phyloP scores from a whole-genome alignment of 1,139 yeast species.

The Protomyces gravidus region DNA sequence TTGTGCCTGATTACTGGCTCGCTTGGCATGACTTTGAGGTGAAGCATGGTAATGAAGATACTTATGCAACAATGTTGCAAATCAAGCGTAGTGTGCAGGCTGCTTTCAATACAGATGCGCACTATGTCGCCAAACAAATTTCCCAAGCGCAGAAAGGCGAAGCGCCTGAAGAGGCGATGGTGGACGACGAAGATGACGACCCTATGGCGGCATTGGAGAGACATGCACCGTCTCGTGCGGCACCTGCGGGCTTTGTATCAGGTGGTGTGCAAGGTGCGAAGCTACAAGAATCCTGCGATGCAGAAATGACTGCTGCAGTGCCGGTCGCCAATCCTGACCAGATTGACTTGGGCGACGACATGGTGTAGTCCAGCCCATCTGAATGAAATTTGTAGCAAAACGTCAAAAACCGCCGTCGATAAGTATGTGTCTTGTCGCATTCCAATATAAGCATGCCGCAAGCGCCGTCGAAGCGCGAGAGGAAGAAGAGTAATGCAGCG shows the following conservation, averaged over 20 bases:
- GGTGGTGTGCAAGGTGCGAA: conserved; percentile 23
- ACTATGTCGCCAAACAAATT: conserved; percentile 36
- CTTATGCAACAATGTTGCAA: conserved; percentile 71
- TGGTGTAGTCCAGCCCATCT: no score
- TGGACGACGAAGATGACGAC: conserved; percentile 3
- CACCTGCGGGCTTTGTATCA: conserved; percentile 23
- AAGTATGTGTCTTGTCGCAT: no score
- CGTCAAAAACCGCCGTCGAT: no score
- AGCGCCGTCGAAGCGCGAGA: background rate
- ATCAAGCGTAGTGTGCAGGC: conserved; percentile 54
- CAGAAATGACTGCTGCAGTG: background rate
- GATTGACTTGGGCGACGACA: conserved; percentile 17
- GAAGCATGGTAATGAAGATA: conserved; percentile 61
- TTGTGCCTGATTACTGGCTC: conserved; percentile 49
- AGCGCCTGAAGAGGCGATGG: background rate
- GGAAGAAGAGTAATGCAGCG: background rate
- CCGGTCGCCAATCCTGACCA: conserved; percentile 15
- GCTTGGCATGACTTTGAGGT: conserved; percentile 74
- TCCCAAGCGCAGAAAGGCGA: conserved; percentile 14
- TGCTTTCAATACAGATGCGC: conserved; percentile 43
- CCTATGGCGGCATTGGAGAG: conserved; percentile 15
- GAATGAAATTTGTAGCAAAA: conserved; percentile 1
- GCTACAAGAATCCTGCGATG: background rate
- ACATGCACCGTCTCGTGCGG: background rate
- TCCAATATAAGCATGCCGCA: background rate